Conservation (phyloP, 2,329 filamentous ascomycete species). For the Magnaporthiopsis rhizophila region DNA sequence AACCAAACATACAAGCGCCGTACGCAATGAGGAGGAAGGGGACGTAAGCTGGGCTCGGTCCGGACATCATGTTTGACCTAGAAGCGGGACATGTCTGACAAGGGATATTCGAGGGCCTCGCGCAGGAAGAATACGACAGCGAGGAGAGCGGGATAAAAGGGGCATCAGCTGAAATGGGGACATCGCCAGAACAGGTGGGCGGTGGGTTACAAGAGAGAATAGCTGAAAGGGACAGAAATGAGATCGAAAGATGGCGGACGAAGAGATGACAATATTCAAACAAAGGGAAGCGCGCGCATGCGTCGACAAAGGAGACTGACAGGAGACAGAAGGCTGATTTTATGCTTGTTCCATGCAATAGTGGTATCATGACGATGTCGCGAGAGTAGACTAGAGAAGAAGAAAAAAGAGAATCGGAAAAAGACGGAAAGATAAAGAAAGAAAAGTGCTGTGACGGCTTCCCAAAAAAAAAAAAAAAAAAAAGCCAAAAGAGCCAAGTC, state of each 20-base stretch:
- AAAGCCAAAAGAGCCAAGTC: background rate
- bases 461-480: background rate
- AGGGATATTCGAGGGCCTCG: background rate
- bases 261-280: background rate
- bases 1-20: background rate
- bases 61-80: background rate
- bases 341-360: conserved; percentile 14
- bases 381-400: conserved; percentile 12
- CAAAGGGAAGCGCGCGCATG: background rate
- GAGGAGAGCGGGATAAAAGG: background rate
- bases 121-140: background rate
- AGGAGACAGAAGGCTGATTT: conserved; percentile 11
- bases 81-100: background rate
- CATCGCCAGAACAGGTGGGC: background rate
- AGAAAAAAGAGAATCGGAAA: conserved; percentile 8
- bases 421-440: conserved; percentile 9
- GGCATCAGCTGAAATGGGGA: background rate
- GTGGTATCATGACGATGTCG: conserved; percentile 18
- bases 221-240: background rate
- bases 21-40: background rate
- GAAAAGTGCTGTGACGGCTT: background rate
- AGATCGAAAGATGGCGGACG: background rate
- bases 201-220: background rate
- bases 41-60: background rate
- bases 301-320: conserved; percentile 7